phyloP scores from a whole-genome alignment of 2,329 filamentous ascomycete species.

The Colletotrichum sp. region DNA sequence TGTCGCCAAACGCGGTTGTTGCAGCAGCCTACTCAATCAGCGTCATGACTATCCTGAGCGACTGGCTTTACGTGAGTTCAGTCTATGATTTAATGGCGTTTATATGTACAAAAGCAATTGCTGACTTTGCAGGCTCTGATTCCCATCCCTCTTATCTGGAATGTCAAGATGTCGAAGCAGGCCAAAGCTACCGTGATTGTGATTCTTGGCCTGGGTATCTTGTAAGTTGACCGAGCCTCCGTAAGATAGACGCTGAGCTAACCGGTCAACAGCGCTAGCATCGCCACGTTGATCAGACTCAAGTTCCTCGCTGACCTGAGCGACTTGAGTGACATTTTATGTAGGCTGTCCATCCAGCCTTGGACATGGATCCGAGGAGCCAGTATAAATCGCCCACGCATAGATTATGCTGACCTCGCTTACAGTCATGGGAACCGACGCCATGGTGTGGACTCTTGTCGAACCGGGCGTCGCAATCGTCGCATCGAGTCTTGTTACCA shows the following conservation, averaged over 20 bases:
- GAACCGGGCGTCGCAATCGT: conserved; percentile 62
- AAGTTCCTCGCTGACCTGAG: conserved; percentile 52
- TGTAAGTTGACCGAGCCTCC: conserved; percentile 36
- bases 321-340: conserved; percentile 51
- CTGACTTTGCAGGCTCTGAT: conserved; percentile 45
- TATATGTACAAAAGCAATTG: background rate
- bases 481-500: conserved; percentile 59
- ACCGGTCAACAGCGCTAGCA: conserved; percentile 46
- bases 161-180: conserved; percentile 56
- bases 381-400: background rate
- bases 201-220: conserved; percentile 55
- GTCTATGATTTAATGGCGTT: background rate
- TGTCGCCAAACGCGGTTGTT: conserved; percentile 47
- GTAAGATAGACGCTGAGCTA: background rate
- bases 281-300: conserved; percentile 59
- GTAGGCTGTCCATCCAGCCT: conserved; percentile 38
- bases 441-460: conserved; percentile 63
- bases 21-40: conserved; percentile 56
- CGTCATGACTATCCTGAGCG: conserved; percentile 57
- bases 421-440: conserved; percentile 52
- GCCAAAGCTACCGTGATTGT: conserved; percentile 57
- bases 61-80: conserved; percentile 54
- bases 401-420: background rate
- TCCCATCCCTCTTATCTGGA: conserved; percentile 61
- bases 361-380: background rate